These are phyloP conservation scores for Linaria vulgaris DNA, from an alignment of 257 asterid species.

Conservation along the genomic window DNA sequence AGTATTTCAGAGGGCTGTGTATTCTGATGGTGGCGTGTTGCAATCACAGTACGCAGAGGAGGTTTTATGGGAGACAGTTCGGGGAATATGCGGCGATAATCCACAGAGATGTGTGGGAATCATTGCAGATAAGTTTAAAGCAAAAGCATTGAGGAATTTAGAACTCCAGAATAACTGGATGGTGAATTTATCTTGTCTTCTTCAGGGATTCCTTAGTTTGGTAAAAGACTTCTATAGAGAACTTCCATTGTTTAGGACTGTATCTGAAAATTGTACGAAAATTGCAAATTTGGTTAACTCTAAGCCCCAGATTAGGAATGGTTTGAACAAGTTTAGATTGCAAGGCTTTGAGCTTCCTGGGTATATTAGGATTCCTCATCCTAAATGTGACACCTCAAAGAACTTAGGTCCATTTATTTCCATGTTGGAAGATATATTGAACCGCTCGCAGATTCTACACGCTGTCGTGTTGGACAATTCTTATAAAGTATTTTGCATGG, in stretches of 20 bases:
- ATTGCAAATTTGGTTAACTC: constrained; percentile 60
- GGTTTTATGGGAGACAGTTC: constrained; percentile 55
- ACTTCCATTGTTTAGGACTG: constrained; percentile 62
- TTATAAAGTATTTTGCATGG: constrained; percentile 48
- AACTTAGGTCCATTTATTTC: constrained; percentile 43
- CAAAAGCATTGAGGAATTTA: constrained; percentile 65
- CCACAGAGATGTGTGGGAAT: constrained; percentile 67
- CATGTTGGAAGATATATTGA: constrained; percentile 72
- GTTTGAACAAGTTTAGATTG: constrained; percentile 53
- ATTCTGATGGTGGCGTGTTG: constrained; percentile 39
- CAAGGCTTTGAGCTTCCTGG: constrained; percentile 54
- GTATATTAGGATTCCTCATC: constrained; percentile 57
- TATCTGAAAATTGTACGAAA: constrained; percentile 58
- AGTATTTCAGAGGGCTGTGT: constrained; percentile 62
- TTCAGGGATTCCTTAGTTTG: constrained; percentile 66
- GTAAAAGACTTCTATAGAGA: constrained; percentile 67
- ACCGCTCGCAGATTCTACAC: constrained; percentile 58
- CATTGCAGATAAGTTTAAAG: constrained; percentile 71
- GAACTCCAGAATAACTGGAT: constrained; percentile 74
- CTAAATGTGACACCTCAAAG: constrained; percentile 46
- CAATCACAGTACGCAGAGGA: constrained; percentile 75
- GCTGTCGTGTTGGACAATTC: constrained; percentile 61
- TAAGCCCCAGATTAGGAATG: constrained; percentile 58
- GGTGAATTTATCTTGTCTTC: constrained; percentile 75
- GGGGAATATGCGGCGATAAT: constrained; percentile 50